Evolutionary conservation across 768 basidiomycete species (phyloP), one percentile per base, ranked within the genome.

Genomic region (Cystobasidium onofrii): DNA sequence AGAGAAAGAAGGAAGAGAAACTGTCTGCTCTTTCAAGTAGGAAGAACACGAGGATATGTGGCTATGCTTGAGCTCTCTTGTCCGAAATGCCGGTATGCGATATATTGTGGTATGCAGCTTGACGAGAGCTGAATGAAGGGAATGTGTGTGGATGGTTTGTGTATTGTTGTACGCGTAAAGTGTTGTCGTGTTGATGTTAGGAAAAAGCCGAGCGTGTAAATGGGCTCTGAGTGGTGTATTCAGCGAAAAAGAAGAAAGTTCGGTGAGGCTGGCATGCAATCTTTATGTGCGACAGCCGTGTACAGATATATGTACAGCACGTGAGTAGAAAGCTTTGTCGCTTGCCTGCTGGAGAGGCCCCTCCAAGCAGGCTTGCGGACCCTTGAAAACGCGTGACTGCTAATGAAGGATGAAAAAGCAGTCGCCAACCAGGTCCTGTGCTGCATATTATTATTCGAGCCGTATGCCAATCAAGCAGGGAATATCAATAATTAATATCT

Each of bases 1-100:
- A 41, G 33, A 52, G 54, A 71, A 44, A 71, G 39, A 55, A 60
- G 69, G n/a, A 61, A 36, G 63, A 60, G 57, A 27, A 23, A 29
- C 15, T 50, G 46, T 50, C 46, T 50, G 46, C 46, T 43, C n/a
- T 50, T 50, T 50, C 46, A 17, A 17, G 46, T 50, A 50, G 57
- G 13, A 60, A 60, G 57, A 12, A 60, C 10, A 60, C 15, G 46
- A 50, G 18, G 15, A 20, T 6, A 6, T 20, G 46, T 20, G 46
- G 46, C 46, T 50, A 50, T 50, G 46, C 18, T 50, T 50, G 46
- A 20, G n/a, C n/a, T 50, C 9, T 50, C 46, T 50, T 50, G 46
- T 50, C 15, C 46, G 46, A 50, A 50, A 50, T 50, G 46, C 46
- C 46, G 46, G 46, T 50, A 50, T 50, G 46, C 46, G 12, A 50